Evolutionary conservation across 2,329 filamentous ascomycete species (phyloP), one percentile per base, ranked within the genome.

Genomic region (Scedosporium dehoogii): DNA sequence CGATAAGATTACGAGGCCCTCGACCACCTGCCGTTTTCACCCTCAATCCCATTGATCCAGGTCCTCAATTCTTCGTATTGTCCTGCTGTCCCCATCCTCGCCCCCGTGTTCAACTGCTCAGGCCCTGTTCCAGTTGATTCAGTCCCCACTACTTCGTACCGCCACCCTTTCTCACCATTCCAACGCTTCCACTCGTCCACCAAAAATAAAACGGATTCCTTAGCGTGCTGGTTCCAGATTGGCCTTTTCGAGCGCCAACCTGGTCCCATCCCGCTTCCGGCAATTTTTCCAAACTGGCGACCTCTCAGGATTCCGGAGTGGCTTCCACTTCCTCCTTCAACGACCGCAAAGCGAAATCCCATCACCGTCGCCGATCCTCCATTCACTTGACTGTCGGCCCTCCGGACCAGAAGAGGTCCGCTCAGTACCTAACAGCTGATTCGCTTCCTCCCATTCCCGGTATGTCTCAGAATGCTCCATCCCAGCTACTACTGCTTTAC

Each of bases 361-460:
- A 73, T 65, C 70, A 69, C 67, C 66, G 70, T 65, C 69, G 71
- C 64, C 69, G 69, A 68, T 72, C 71, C 61, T 68, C 73, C 41
- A 61, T 71, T 63, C 66, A 69, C 67, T 65, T 73, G 67, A 18
- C 60, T 44, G 25, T 9, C 21, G 25, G 33, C 14, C 59, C 25
- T 29, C 44, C 42, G 16, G 59, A 21, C 59, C 59, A 60, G 59
- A 27, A 27, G 44, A 29, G 68, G 61, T 65, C 72, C 64, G 68
- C 71, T 66, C 70, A 73, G 66, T 70, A 71, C 64, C 70, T 76
- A 69, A 23, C 70, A 70, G 27, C 33, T 18, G 25, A 58, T n/a
- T 18, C 44, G 29, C 48, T 38, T 64, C 76, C 82, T 64, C 79
- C 84, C 41, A 80, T 86, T 68, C 79, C 81, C 69, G 83, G 82